phyloP scores from a whole-genome alignment of 1,284 basidiomycete genomes.

The Ustilago trichophora region DNA sequence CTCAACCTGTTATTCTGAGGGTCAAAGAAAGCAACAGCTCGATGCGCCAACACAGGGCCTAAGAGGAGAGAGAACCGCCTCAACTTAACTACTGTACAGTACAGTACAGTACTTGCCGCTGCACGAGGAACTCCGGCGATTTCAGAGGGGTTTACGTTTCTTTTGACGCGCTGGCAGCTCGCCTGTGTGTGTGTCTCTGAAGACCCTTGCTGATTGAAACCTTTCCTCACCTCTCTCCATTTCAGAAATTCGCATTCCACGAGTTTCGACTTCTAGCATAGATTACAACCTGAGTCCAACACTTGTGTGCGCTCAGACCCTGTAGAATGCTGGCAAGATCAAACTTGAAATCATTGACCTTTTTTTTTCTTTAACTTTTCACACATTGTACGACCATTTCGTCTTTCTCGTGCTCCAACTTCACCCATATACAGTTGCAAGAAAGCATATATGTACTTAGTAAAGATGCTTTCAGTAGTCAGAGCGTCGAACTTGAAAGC shows the following conservation, averaged over 20 bases:
- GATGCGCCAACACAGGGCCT: too few relatives aligned
- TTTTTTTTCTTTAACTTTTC: background rate
- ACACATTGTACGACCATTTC: too few relatives aligned
- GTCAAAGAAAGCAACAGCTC: too few relatives aligned
- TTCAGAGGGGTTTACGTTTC: background rate
- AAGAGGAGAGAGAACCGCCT: background rate
- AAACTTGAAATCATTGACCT: too few relatives aligned
- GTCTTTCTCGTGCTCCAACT: background rate
- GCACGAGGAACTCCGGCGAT: slow-evolving; percentile 17
- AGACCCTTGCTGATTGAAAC: background rate
- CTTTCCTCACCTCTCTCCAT: too few relatives aligned
- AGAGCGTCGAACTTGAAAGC: too few relatives aligned
- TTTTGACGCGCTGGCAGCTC: slow-evolving; percentile 7
- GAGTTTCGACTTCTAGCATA: background rate
- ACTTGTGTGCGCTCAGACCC: slow-evolving; percentile 1
- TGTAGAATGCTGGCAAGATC: background rate
- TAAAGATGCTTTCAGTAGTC: too few relatives aligned
- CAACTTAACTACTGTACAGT: too few relatives aligned
- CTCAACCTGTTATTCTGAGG: too few relatives aligned
- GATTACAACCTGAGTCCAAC: slow-evolving; percentile 2
- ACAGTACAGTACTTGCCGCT: background rate
- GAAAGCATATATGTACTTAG: too few relatives aligned
- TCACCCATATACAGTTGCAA: background rate
- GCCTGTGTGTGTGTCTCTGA: background rate
- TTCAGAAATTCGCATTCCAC: background rate